Conservation (phyloP, 2,329 filamentous ascomycete genomes). For the Alternaria sp. region DNA sequence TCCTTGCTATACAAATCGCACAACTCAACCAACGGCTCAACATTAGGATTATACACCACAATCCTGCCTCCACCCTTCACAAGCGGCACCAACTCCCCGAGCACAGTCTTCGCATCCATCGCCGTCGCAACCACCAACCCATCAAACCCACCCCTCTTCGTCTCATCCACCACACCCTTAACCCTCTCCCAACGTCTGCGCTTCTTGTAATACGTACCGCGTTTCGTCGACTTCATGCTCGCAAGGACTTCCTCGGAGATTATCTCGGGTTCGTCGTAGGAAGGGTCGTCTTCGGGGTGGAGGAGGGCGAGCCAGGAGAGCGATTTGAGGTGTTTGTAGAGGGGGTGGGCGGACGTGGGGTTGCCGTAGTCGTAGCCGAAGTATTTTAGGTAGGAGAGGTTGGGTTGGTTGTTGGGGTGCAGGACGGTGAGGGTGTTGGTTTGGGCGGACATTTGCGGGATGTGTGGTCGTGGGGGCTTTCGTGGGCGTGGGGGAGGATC, state of each 20-base stretch:
- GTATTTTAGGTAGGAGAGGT: conserved; percentile 85
- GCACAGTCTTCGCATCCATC: conserved; percentile 79
- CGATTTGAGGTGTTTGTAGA: conserved; percentile 79
- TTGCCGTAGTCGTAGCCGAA: conserved; percentile 80
- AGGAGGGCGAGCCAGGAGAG: conserved; percentile 93
- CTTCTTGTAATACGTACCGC: conserved; percentile 88
- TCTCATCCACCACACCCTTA: conserved; percentile 74
- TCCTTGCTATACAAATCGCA: conserved; percentile 85
- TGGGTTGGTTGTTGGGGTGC: conserved; percentile 83
- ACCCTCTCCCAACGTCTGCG: conserved; percentile 79
- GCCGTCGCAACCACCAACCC: conserved; percentile 81
- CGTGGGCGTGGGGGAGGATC: conserved; percentile 30
- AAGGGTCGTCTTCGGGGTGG: conserved; percentile 74
- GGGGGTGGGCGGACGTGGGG: conserved; percentile 71
- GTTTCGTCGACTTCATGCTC: conserved; percentile 78
- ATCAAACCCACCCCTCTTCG: conserved; percentile 77
- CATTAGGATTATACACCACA: conserved; percentile 80
- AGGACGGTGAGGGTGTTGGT: conserved; percentile 82
- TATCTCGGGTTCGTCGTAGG: conserved; percentile 71
- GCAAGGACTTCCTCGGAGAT: conserved; percentile 67
- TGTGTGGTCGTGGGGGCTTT: conserved; percentile 40
- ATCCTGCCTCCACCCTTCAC: conserved; percentile 83
- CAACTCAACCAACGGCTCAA: conserved; percentile 79
- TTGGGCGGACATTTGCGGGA: conserved; percentile 66
- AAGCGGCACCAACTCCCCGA: conserved; percentile 78